phyloP scores from a whole-genome alignment of 2,329 filamentous ascomycete species.

The Acephala macrosclerotiorum region DNA sequence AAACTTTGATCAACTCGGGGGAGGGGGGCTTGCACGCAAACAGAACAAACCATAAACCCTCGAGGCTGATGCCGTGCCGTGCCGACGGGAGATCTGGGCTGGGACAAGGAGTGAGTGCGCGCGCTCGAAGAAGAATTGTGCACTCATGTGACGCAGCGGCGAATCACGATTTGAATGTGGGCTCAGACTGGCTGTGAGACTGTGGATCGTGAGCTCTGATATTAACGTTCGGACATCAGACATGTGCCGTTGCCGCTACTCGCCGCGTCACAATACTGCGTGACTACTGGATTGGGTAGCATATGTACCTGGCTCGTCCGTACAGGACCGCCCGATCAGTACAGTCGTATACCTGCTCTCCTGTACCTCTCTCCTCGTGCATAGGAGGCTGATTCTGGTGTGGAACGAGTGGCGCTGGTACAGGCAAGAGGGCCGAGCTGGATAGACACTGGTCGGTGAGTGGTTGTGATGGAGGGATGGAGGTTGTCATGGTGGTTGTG shows the following conservation, averaged over 20 bases:
- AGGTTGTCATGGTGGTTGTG: no score
- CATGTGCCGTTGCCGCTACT: neutral
- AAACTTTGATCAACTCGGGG: neutral
- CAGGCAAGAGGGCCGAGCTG: neutral
- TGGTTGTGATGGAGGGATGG: no score
- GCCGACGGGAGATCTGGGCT: conserved; percentile 1
- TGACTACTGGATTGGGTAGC: neutral
- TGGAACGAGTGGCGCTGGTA: no score
- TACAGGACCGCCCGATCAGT: neutral
- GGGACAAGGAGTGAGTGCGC: neutral
- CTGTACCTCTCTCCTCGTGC: neutral
- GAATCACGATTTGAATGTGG: neutral
- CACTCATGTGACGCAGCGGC: no score
- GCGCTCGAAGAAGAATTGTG: no score
- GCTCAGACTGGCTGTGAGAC: neutral
- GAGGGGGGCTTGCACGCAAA: neutral
- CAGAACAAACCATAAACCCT: neutral
- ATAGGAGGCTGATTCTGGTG: neutral
- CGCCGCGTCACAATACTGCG: neutral
- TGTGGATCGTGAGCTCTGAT: neutral
- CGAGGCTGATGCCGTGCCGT: conserved; percentile 9
- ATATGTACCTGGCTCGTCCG: neutral
- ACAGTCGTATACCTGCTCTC: neutral
- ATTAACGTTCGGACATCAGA: neutral
- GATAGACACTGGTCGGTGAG: neutral